Base-by-base conservation (phyloP, 345 rosid genomes). In the Eutrema heterophyllum region DNA sequence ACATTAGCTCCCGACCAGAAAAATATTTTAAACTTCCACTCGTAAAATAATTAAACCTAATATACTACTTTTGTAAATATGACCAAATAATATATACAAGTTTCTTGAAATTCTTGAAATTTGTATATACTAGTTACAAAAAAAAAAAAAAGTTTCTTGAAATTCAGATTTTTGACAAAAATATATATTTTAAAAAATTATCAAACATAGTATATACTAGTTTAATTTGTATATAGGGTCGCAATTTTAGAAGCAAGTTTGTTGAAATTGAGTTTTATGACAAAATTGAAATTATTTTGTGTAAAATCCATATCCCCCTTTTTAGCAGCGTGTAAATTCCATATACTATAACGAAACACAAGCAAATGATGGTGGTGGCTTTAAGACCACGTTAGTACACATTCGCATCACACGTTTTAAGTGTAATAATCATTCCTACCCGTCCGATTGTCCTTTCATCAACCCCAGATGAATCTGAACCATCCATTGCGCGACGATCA, bases 371-470 rank as follows among this genome's bases (percentile, higher is more conserved):
- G 7, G 58, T 45, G 52, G 79, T 76, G 43, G 59, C 35, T 53
- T 41, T 57, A 57, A 9, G 54, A 40, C 38, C 64, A 52, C 60
- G 68, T 58, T 68, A 61, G 56, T 75, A 35, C 62, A 62, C 41
- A 67, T 56, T 67, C 71, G 75, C 76, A 77, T 61, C 73, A 79
- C 67, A 71, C 78, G 40, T 77, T 82, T 52, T 60, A 58, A 32
- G 46, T 57, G 14, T 46, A 30, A 41, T 26, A 59, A 63, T 76
- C 44, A 70, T 70, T 60, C 35, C 21, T 68, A 71, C 57, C 81
- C 80, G 40, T 81, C 39, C 14, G 80, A 83, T 82, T 46, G 16
- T 45, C 50, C 57, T 38, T 18, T 40, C 32, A 56, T 33, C 12
- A 32, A 55, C 24, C 65, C 26, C 3, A 27, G 36, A 24, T 46